Base-by-base conservation (phyloP, 1,139 yeast species). In the Debaryomyces robertsiae region DNA sequence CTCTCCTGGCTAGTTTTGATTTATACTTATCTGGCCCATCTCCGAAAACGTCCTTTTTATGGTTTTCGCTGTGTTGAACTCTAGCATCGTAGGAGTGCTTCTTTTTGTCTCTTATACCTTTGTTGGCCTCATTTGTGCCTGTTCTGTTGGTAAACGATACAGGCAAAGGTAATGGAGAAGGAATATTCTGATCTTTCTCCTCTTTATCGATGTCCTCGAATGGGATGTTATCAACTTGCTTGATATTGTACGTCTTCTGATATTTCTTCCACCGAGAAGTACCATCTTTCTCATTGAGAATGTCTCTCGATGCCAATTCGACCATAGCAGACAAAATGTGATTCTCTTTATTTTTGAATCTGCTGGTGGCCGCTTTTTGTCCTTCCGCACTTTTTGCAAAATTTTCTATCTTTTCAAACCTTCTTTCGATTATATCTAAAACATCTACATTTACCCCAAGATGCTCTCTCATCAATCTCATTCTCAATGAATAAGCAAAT, bases 381-480 rank as follows among this genome's bases (percentile, higher is more conserved):
- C 83, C 83, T 19, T 62, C 60, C 5, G 61, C 46, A 1, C 78
- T 60, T 33, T 59, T 61, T 1, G 91, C 87, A 51, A 75, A 63
- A 9, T 68, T 67, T 50, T 83, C 87, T 45, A 84, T 72, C 49
- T 76, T 76, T 33, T 69, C 68, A 52, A 86, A 85, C 49, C 85
- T 73, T 53, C 94, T 74, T 55, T 93, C 98, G 28, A 90, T 87
- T 35, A 85, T 66, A 47, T 93, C 98, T 30, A 93, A 67, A 19
- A 84, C 73, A 62, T 94, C 98, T 35, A 91, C 93, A 60, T 88
- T 93, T 38, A 95, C 84, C 14, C 98, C 99, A 27, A 94, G 61
- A 63, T 94, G 98, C 58, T 94, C 99, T 49, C 98, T 78, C 98
- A 94, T 93, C 37, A 94, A 73, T 46, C 98, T 75, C 69, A 90